Evolutionary conservation across 2,329 filamentous ascomycete genomes (phyloP).

Genomic region (Dactylellina cionopaga): DNA sequence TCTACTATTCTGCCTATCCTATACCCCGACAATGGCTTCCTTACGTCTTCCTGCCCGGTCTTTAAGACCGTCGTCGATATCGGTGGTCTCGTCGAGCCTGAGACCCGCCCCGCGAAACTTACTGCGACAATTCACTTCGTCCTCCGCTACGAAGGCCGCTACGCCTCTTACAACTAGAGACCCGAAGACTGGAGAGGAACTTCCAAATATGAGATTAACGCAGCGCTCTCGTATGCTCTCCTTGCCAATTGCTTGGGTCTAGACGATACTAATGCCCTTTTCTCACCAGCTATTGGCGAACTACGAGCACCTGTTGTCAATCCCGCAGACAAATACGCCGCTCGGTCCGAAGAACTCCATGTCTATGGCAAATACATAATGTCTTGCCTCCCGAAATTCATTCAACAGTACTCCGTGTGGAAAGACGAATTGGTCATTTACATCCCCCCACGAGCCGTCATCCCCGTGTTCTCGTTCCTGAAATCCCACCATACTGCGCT

Average conservation of each 20-base stretch:
- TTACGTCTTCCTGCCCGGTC: conserved; percentile 38
- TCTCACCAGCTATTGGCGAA: conserved; percentile 65
- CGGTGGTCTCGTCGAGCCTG: conserved; percentile 24
- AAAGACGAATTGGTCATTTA: conserved; percentile 98
- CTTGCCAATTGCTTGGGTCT: neutral
- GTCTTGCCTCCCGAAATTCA: conserved; percentile 94
- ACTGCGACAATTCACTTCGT: conserved; percentile 45
- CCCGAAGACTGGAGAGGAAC: conserved; percentile 34
- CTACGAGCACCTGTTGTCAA: conserved; percentile 68
- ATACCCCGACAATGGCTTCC: conserved; percentile 39
- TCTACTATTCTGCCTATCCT: conserved; percentile 1
- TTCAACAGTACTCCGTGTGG: conserved; percentile 99
- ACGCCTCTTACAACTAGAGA: conserved; percentile 26
- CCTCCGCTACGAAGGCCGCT: conserved; percentile 17
- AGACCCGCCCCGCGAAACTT: conserved; percentile 35
- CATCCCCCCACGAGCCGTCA: conserved; percentile 85
- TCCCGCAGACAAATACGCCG: conserved; percentile 87
- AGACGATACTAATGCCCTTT: conserved; percentile 8
- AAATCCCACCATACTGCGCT: conserved; percentile 98
- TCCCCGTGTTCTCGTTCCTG: conserved; percentile 92
- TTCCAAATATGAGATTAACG: conserved; percentile 43
- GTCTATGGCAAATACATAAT: conserved; percentile 96
- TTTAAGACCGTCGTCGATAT: conserved; percentile 41
- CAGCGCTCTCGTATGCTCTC: conserved; percentile 39
- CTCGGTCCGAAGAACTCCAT: conserved; percentile 87